Percentiles rank a stretch among this genome's conserved stretches.
Evolutionary conservation across 1,284 basidiomycete species (phyloP).

Genomic region (Moesziomyces parantarcticus): DNA sequence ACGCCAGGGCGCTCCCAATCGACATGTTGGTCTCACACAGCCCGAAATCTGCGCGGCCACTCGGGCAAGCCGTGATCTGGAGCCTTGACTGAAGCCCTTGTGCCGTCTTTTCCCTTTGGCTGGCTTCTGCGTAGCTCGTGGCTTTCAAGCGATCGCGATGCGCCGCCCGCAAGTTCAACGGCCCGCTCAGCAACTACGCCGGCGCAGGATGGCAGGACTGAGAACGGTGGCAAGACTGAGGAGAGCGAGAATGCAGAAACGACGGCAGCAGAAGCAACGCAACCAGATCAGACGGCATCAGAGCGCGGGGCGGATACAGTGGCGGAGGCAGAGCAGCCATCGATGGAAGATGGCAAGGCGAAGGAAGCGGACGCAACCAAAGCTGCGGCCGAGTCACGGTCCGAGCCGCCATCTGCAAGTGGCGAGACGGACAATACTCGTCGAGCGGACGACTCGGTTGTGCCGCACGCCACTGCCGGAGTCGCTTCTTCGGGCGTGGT

Average conservation of each 20-base stretch:
- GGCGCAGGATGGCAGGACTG: too few relatives aligned
- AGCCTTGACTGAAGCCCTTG: slow-evolving; percentile 17
- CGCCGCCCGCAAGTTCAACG: not conserved
- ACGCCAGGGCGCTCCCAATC: not conserved
- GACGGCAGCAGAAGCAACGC: not conserved
- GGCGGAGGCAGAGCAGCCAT: not conserved
- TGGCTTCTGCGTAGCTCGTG: slow-evolving; percentile 20
- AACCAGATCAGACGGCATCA: not conserved
- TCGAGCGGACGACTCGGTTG: too few relatives aligned
- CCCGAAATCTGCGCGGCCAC: too few relatives aligned
- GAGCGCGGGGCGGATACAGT: not conserved
- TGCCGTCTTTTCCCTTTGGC: slow-evolving; percentile 1
- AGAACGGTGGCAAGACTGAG: not conserved
- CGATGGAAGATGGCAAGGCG: not conserved
- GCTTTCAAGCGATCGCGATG: slow-evolving; percentile 33
- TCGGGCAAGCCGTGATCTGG: too few relatives aligned
- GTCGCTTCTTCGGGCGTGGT: not conserved
- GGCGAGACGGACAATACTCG: too few relatives aligned
- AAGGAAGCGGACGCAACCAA: not conserved
- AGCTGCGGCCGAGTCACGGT: too few relatives aligned
- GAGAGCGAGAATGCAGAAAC: not conserved
- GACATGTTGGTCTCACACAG: not conserved
- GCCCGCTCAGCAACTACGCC: too few relatives aligned
- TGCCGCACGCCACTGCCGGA: too few relatives aligned
- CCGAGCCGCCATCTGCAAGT: not conserved